phyloP scores from a whole-genome alignment of 768 basidiomycete genomes.

The Auriscalpium microsporum region DNA sequence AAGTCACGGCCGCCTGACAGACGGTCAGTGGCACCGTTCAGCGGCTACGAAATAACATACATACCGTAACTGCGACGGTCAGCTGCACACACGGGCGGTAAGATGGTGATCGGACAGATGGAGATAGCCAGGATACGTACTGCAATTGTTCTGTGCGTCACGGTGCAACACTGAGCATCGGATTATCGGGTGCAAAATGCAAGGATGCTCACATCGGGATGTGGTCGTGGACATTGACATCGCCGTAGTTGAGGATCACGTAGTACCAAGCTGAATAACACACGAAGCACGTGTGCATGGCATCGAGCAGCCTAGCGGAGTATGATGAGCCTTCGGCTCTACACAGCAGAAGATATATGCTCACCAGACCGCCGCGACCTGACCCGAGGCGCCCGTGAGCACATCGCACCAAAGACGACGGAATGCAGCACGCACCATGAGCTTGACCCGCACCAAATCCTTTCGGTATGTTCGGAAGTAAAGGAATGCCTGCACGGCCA shows the following conservation, averaged over 20 bases:
- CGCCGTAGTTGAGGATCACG: slow-evolving; percentile 12
- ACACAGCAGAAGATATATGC: neutral
- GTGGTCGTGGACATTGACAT: neutral
- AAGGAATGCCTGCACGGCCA: slow-evolving; percentile 5
- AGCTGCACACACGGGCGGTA: slow-evolving; percentile 1
- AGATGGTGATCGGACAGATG: neutral
- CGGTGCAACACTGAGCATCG: neutral
- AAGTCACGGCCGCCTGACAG: slow-evolving; percentile 5
- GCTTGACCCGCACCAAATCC: neutral
- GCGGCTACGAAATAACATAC: neutral
- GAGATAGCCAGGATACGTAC: slow-evolving; percentile 1
- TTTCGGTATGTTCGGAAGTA: slow-evolving; percentile 9
- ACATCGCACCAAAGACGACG: neutral
- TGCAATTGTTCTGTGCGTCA: slow-evolving; percentile 2
- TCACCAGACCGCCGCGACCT: slow-evolving; percentile 11
- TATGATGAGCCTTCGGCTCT: neutral
- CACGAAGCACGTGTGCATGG: slow-evolving; percentile 5
- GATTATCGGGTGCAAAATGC: neutral
- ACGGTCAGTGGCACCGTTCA: neutral
- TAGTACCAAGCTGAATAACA: slow-evolving; percentile 12
- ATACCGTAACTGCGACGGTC: slow-evolving; percentile 12
- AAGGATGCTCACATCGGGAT: slow-evolving; percentile 6
- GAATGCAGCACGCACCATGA: slow-evolving; percentile 2
- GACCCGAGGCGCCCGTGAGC: neutral
- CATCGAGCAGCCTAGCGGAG: slow-evolving; percentile 8